These are phyloP conservation scores for Punctularia strigosozonata DNA, from an alignment of 768 basidiomycete species.

Conservation along the genomic window DNA sequence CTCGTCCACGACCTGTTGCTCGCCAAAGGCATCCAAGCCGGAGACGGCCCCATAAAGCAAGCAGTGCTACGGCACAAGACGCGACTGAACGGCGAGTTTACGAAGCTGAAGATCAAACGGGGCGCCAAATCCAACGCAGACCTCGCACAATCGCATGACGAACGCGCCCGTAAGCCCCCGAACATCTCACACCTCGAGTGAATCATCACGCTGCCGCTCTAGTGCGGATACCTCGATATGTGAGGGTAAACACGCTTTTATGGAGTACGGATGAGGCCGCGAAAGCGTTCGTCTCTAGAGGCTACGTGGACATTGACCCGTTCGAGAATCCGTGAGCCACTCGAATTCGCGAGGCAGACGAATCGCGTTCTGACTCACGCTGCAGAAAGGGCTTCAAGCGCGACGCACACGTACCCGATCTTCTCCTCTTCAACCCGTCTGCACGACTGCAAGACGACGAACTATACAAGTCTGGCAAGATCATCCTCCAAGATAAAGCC, in stretches of 20 bases:
- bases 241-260: slow-evolving; percentile 65
- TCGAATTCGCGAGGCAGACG: background rate
- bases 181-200: slow-evolving; percentile 1
- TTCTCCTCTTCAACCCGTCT: slow-evolving; percentile 66
- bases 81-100: slow-evolving; percentile 75
- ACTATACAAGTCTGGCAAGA: slow-evolving; percentile 63
- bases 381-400: slow-evolving; percentile 49
- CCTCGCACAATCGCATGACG: slow-evolving; percentile 48
- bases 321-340: slow-evolving; percentile 37
- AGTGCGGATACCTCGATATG: slow-evolving; percentile 76
- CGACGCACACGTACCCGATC: slow-evolving; percentile 75
- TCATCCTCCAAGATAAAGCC: slow-evolving; percentile 96
- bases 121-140: slow-evolving; percentile 56
- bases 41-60: slow-evolving; percentile 84
- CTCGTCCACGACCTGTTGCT: slow-evolving; percentile 88
- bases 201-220: background rate
- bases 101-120: slow-evolving; percentile 68
- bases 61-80: slow-evolving; percentile 85
- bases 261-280: slow-evolving; percentile 62
- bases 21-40: slow-evolving; percentile 76
- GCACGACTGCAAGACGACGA: slow-evolving; percentile 57
- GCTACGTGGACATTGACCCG: slow-evolving; percentile 42
- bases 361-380: slow-evolving; percentile 2
- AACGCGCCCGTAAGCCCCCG: slow-evolving; percentile 42
- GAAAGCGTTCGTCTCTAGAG: slow-evolving; percentile 38